These are phyloP conservation scores for Saccharomycopsis babjevae DNA, from an alignment of 805 yeast species.

Conservation along the genomic window DNA sequence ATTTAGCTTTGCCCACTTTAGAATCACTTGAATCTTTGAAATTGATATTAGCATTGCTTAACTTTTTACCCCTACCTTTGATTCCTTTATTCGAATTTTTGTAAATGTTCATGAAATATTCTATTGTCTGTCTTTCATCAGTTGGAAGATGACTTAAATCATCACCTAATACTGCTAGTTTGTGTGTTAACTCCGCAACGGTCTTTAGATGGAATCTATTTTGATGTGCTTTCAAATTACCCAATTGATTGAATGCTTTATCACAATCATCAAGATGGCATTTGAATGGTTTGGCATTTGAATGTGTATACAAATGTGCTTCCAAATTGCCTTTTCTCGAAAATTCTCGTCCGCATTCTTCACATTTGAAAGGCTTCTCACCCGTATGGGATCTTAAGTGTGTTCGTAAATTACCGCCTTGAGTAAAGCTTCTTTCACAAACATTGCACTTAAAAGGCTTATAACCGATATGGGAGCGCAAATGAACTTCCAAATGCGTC, in stretches of 20 bases:
- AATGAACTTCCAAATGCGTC: conserved; percentile 87
- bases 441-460: conserved; percentile 73
- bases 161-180: conserved; percentile 52
- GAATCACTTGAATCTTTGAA: not conserved
- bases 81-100: conserved; percentile 87
- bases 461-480: conserved; percentile 76
- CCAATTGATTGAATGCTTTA: conserved; percentile 82
- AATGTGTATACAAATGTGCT: conserved; percentile 78
- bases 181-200: conserved; percentile 54
- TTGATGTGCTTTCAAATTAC: conserved; percentile 90
- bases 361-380: conserved; percentile 81
- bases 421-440: conserved; percentile 78
- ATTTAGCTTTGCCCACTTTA: not conserved
- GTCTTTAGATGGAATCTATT: conserved; percentile 76
- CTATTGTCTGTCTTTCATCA: conserved; percentile 58
- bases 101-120: conserved; percentile 72
- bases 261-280: conserved; percentile 77
- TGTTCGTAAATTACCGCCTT: conserved; percentile 82
- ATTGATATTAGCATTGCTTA: not conserved
- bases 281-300: conserved; percentile 62
- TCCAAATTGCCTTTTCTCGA: conserved; percentile 88
- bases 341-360: conserved; percentile 62
- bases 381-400: conserved; percentile 85
- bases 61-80: conserved; percentile 71
- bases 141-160: conserved; percentile 39